Conservation (phyloP, 2,329 filamentous ascomycete genomes). For the Lasiodiplodia citricola region DNA sequence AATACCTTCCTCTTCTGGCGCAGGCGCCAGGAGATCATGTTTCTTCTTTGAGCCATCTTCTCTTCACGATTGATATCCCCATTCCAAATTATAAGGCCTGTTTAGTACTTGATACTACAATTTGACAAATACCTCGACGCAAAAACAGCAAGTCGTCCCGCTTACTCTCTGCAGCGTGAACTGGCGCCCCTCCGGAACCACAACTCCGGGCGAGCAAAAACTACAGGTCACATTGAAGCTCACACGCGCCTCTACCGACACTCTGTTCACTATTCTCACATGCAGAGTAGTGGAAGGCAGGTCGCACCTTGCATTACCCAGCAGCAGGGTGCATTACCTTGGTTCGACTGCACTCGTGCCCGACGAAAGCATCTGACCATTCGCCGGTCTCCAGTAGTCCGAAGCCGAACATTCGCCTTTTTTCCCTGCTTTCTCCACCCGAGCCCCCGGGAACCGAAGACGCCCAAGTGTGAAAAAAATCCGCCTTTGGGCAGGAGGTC, state of each 20-base stretch:
- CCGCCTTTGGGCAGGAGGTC: not conserved
- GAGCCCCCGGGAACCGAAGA: not conserved
- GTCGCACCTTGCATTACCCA: not conserved
- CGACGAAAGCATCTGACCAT: conserved; percentile 8
- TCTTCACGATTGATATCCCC: conserved; percentile 18
- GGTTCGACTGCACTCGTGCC: conserved; percentile 18
- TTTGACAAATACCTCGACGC: not conserved
- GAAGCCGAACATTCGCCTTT: not conserved
- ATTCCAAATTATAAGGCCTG: not conserved
- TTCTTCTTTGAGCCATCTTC: not conserved
- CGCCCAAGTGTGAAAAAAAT: not conserved
- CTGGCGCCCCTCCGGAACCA: not conserved
- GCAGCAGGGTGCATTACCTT: not conserved
- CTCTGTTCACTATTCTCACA: not conserved
- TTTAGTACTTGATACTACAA: conserved; percentile 2
- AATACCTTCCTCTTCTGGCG: not conserved
- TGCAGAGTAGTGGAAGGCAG: not conserved
- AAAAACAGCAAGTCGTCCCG: not conserved
- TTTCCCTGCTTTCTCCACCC: not conserved
- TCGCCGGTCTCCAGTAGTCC: not conserved
- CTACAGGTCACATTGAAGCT: conserved; percentile 20
- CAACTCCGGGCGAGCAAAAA: not conserved
- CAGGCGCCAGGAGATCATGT: conserved; percentile 15
- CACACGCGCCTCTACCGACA: not conserved
- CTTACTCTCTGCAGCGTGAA: not conserved